phyloP scores from a whole-genome alignment of 352 stramenopile species.

The Phytophthora fragariaefolia region DNA sequence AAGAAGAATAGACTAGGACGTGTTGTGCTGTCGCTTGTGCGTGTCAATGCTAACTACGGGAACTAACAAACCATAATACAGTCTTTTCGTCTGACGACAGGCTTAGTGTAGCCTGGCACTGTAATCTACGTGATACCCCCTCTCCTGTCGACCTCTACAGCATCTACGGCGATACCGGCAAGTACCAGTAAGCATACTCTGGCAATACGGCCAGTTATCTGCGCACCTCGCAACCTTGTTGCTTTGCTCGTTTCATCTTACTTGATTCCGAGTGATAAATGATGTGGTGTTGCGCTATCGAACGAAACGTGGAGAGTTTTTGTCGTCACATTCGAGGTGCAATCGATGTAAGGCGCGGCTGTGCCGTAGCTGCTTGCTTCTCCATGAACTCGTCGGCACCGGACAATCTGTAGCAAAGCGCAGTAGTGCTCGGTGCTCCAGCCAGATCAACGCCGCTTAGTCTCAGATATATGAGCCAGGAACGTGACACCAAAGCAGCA shows the following conservation, averaged over 20 bases:
- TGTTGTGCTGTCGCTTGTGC: not conserved
- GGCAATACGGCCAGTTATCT: not conserved
- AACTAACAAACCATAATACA: not conserved
- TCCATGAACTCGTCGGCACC: not conserved
- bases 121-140: not conserved
- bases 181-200: no score
- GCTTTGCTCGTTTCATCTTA: not conserved
- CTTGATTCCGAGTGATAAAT: conserved; percentile 7
- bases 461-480: not conserved
- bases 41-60: not conserved
- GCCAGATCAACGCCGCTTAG: not conserved
- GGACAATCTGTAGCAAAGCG: not conserved
- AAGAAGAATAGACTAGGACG: not conserved
- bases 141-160: not conserved
- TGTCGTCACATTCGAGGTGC: not conserved
- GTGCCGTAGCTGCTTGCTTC: no score
- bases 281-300: not conserved
- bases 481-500: not conserved
- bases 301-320: not conserved
- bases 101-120: not conserved
- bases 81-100: not conserved
- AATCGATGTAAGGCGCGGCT: no score
- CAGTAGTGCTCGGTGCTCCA: not conserved
- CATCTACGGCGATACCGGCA: not conserved
- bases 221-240: not conserved